Evolutionary conservation across 352 stramenopile genomes (phyloP).

Genomic region (Globisporangium parvum): DNA sequence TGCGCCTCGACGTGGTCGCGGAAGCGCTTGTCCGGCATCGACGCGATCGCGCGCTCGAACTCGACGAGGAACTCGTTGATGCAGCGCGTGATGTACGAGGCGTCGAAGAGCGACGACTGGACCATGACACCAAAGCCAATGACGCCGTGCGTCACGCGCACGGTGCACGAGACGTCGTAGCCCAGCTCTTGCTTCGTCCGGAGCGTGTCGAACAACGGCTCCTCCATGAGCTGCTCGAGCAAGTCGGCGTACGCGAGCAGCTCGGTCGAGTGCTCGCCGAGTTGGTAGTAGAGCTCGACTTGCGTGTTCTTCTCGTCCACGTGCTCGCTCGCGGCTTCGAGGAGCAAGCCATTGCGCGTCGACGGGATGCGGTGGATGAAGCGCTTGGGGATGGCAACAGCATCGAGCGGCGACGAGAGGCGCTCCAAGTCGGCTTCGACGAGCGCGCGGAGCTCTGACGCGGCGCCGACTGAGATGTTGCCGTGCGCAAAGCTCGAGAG

Average conservation of each 20-base stretch:
- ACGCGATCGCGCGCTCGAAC: conserved; percentile 67
- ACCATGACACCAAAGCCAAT: conserved; percentile 81
- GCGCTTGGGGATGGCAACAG: conserved; percentile 30
- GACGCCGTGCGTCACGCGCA: conserved; percentile 76
- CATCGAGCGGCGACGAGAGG: conserved; percentile 22
- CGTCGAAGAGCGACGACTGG: conserved; percentile 69
- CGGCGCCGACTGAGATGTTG: conserved; percentile 41
- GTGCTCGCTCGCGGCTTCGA: conserved; percentile 66
- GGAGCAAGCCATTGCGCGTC: conserved; percentile 32
- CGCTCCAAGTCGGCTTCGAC: conserved; percentile 40
- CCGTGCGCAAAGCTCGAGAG: conserved; percentile 67
- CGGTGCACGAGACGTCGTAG: conserved; percentile 86
- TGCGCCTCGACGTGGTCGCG: conserved; percentile 75
- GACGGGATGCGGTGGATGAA: conserved; percentile 54
- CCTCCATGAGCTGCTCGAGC: conserved; percentile 86
- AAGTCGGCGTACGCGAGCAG: conserved; percentile 73
- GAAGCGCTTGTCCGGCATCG: conserved; percentile 68
- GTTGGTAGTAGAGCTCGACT: conserved; percentile 85
- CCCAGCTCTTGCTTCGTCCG: conserved; percentile 87
- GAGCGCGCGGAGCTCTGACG: conserved; percentile 25
- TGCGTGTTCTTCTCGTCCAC: conserved; percentile 76
- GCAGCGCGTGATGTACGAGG: conserved; percentile 54
- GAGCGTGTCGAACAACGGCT: conserved; percentile 84
- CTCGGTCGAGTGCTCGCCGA: conserved; percentile 58
- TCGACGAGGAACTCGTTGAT: conserved; percentile 73